Evolutionary conservation across 176 grass and related monocot species (phyloP).

Genomic region (Metroxylon sagu): DNA sequence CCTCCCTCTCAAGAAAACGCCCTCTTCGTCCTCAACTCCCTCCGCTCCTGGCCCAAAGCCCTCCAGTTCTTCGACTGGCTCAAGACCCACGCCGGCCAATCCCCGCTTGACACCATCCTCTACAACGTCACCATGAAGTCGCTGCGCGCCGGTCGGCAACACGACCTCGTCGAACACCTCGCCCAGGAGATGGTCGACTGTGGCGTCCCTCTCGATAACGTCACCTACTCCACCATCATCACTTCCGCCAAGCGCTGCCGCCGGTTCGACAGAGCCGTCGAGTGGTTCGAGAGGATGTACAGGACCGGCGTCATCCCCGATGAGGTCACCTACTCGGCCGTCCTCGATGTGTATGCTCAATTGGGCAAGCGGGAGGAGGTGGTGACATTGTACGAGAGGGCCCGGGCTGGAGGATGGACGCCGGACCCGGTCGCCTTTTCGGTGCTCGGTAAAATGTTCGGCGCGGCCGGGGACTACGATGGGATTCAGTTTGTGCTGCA

Average conservation of each 20-base stretch:
- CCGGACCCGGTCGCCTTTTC: conserved; percentile 74
- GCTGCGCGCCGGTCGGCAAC: conserved; percentile 47
- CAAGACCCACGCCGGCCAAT: conserved; percentile 9
- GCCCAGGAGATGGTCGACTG: conserved; percentile 54
- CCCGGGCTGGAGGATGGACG: conserved; percentile 53
- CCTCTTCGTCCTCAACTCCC: conserved; percentile 64
- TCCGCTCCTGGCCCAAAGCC: conserved; percentile 51
- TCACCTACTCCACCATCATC: conserved; percentile 93
- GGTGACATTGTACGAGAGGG: conserved; percentile 67
- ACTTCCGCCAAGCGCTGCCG: conserved; percentile 56
- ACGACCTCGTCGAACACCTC: conserved; percentile 49
- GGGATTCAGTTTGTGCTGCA: conserved; percentile 62
- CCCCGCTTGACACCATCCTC: conserved; percentile 55
- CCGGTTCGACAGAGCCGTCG: conserved; percentile 56
- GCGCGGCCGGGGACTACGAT: conserved; percentile 68
- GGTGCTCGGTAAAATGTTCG: conserved; percentile 80
- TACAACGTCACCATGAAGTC: conserved; percentile 87
- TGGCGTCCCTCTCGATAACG: conserved; percentile 62
- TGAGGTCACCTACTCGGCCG: conserved; percentile 79
- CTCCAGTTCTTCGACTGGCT: conserved; percentile 56
- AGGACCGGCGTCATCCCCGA: conserved; percentile 53
- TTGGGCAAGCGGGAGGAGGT: conserved; percentile 65
- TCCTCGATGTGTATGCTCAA: conserved; percentile 67
- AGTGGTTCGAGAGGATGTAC: conserved; percentile 90
- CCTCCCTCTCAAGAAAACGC: conserved; percentile 48